Evolutionary conservation across 2,329 filamentous ascomycete species (phyloP), one percentile per base, ranked within the genome.

Genomic region (Dendryphion nanum): DNA sequence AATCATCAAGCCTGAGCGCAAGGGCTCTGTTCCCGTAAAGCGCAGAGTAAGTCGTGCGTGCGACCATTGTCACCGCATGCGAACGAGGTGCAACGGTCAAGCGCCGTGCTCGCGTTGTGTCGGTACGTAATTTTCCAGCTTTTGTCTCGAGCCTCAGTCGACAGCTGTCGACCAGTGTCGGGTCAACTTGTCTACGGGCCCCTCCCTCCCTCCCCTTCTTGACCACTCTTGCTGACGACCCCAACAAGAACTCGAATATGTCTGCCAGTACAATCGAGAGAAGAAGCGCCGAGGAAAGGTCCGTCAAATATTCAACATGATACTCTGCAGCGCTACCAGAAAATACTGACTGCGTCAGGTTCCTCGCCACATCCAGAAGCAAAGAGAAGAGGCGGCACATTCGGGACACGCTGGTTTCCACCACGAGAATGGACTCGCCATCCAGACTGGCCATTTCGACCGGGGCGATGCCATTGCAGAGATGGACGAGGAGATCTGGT

Each of bases 271-370:
- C 69, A 83, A 89, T 45, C 82, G 90, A 42, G 88, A 94, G 67
- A 82, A 89, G 53, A 96, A 96, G 73, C 94, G 95, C 74, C 80
- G 90, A 59, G 90, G 90, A 51, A 95, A 95, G 66, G 89, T 89
- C 13, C 93, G 89, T 19, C n/a, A n/a, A n/a, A n/a, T 30, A 17
- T 8, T 30, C 23, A 8, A n/a, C 23, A 26, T n/a, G 23, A 30
- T 8, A 8, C 29, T 30, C n/a, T n/a, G n/a, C n/a, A n/a, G n/a
- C n/a, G n/a, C n/a, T n/a, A n/a, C n/a, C n/a, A n/a, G n/a, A n/a
- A n/a, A n/a, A n/a, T 29, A 26, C 39, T 26, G 38, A 42, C 29
- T 39, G 38, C 14, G 32, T 17, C 33, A 64, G 59, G 61, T 65
- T 31, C 61, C 61, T 31, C 53, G 61, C 34, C 61, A 65, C 37